Conservation (phyloP, 495 filamentous ascomycete genomes). For the Aspergillus sclerotiicarbonarius region DNA sequence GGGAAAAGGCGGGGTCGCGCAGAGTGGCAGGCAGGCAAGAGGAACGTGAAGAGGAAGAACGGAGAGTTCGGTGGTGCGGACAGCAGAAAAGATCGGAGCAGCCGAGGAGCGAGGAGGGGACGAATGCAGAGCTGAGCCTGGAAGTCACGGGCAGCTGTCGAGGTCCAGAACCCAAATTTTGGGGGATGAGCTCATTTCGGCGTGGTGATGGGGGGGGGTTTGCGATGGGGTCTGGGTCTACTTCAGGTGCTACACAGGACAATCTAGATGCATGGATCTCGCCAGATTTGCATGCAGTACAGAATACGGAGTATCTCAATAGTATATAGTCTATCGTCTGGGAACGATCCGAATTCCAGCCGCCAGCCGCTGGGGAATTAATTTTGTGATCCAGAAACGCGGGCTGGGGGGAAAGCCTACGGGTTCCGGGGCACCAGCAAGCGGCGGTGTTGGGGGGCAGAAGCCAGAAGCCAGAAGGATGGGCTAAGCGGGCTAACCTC, state of each 20-base stretch:
- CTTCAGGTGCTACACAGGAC: too few relatives aligned
- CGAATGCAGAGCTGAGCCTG: background rate
- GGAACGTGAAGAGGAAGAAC: background rate
- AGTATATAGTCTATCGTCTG: background rate
- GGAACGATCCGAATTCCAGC: background rate
- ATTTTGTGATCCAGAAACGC: background rate
- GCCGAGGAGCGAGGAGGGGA: background rate
- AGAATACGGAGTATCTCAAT: too few relatives aligned
- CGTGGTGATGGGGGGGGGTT: background rate
- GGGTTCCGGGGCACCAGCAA: slow-evolving; percentile 1
- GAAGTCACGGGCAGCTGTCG: slow-evolving; percentile 5
- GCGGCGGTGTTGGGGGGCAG: background rate
- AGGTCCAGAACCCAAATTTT: background rate
- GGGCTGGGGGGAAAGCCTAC: background rate
- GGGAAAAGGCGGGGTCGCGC: slow-evolving; percentile 10
- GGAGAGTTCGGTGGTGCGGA: background rate
- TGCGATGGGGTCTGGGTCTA: background rate
- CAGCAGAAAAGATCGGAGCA: background rate
- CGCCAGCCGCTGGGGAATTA: background rate
- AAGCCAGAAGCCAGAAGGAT: too few relatives aligned
- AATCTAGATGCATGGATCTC: too few relatives aligned
- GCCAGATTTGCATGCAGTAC: too few relatives aligned
- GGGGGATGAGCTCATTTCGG: slow-evolving; percentile 8
- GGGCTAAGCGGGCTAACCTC: background rate
- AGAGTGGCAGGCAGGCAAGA: background rate